A percentile compares a stretch with the other conserved stretches of the same genome.
Evolutionary conservation across 2,329 filamentous ascomycete genomes (phyloP).

Genomic region (Aspergillus brunneoviolaceus): DNA sequence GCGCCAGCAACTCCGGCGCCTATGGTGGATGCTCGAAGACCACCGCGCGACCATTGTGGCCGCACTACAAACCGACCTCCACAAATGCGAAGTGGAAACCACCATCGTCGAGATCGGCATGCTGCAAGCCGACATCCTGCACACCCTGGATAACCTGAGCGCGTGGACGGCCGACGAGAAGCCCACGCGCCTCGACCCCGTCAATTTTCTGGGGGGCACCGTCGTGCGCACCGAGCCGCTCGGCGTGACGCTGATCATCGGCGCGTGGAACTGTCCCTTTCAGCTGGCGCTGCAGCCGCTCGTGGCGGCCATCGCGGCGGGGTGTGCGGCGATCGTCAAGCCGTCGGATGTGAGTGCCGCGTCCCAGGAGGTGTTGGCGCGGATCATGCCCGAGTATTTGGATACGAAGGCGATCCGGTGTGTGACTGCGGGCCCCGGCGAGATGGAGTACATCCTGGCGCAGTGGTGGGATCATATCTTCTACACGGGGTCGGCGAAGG

Average conservation of each 20-base stretch:
- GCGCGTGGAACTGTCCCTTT: slow-evolving; percentile 51
- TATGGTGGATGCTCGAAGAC: slow-evolving; percentile 46
- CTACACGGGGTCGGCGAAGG: slow-evolving; percentile 45
- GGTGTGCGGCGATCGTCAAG: slow-evolving; percentile 45
- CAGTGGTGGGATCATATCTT: slow-evolving; percentile 48
- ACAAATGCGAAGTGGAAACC: slow-evolving; percentile 37
- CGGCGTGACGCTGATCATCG: slow-evolving; percentile 47
- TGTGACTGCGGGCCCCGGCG: slow-evolving; percentile 38
- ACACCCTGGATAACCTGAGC: slow-evolving; percentile 41
- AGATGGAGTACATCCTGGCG: slow-evolving; percentile 40
- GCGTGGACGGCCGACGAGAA: slow-evolving; percentile 41
- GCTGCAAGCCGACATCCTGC: slow-evolving; percentile 38
- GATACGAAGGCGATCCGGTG: slow-evolving; percentile 41
- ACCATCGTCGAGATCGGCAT: slow-evolving; percentile 31
- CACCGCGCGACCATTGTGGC: slow-evolving; percentile 36
- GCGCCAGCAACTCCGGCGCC: slow-evolving; percentile 44
- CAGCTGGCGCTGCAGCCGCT: slow-evolving; percentile 40
- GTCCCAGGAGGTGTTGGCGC: slow-evolving; percentile 39
- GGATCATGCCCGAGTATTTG: slow-evolving; percentile 45
- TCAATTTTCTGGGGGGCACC: slow-evolving; percentile 33
- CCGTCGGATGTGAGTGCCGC: slow-evolving; percentile 44
- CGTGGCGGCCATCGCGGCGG: slow-evolving; percentile 47
- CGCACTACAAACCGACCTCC: slow-evolving; percentile 38
- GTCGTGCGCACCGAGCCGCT: slow-evolving; percentile 46
- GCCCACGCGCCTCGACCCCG: slow-evolving; percentile 22